Conservation (phyloP, 164 flowering plant species). For the Echeveria elegans region DNA sequence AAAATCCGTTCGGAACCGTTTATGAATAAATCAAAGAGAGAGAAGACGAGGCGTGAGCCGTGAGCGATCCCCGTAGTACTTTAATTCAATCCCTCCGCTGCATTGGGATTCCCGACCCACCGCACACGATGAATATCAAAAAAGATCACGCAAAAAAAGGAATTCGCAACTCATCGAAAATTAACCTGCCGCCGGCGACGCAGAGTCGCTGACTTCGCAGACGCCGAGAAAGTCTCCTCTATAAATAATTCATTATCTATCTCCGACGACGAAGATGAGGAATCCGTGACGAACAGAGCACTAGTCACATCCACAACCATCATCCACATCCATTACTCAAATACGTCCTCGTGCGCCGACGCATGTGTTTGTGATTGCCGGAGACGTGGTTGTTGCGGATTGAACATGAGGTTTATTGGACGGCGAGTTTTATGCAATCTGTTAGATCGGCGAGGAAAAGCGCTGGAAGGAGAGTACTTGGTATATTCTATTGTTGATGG, state of each 20-base stretch:
- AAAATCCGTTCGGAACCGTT: not conserved
- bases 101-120: not conserved
- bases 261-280: not conserved
- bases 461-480: not conserved
- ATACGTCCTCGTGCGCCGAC: not conserved
- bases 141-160: not conserved
- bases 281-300: slow-evolving; percentile 2
- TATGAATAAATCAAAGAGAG: not conserved
- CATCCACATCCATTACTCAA: not conserved
- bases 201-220: not conserved
- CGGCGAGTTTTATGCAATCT: not conserved
- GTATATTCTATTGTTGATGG: slow-evolving; percentile 5
- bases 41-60: not conserved
- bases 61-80: not conserved
- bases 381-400: slow-evolving; percentile 2
- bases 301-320: not conserved
- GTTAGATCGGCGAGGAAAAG: slow-evolving; percentile 6
- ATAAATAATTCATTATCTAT: too few relatives aligned
- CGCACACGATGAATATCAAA: not conserved
- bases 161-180: not conserved
- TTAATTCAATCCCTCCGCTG: slow-evolving; percentile 1
- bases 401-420: not conserved
- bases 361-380: not conserved
- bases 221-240: not conserved
- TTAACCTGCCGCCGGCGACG: not conserved